phyloP scores from a whole-genome alignment of 2,329 filamentous ascomycete species.

The Neophaeococcomyces aloes region DNA sequence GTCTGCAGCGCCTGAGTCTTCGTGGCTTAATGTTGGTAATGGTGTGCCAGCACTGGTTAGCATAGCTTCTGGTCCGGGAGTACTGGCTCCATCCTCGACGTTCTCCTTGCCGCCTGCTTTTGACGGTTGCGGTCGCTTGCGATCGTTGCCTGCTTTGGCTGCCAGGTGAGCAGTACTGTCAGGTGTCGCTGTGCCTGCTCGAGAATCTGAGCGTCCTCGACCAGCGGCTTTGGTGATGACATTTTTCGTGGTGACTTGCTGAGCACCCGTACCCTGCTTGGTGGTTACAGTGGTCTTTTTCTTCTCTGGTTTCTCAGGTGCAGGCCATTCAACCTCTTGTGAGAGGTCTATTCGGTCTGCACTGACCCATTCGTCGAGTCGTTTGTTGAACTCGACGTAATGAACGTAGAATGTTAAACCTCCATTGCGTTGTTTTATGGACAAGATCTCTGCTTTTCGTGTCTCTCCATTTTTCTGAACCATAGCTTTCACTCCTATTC shows the following conservation, averaged over 20 bases:
- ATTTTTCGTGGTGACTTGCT: constrained; percentile 48
- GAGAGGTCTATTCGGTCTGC: constrained; percentile 72
- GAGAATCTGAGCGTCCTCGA: constrained; percentile 34
- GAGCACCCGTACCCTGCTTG: constrained; percentile 44
- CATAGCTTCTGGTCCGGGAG: constrained; percentile 19
- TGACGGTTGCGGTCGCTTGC: constrained; percentile 39
- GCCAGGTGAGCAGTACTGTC: constrained; percentile 38
- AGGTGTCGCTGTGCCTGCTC: constrained; percentile 48
- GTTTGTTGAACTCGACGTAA: constrained; percentile 97
- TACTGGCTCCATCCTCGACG: constrained; percentile 34
- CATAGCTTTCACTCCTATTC: constrained; percentile 56
- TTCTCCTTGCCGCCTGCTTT: constrained; percentile 53
- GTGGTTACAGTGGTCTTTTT: constrained; percentile 55
- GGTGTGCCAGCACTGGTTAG: constrained; percentile 31
- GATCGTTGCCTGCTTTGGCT: constrained; percentile 37
- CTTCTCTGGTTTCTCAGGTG: constrained; percentile 80
- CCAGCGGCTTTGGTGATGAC: constrained; percentile 40
- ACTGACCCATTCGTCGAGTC: constrained; percentile 78
- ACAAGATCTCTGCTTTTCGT: constrained; percentile 91
- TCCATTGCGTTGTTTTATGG: constrained; percentile 80
- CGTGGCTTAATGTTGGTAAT: constrained; percentile 20
- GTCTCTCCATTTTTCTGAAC: constrained; percentile 70
- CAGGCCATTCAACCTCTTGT: constrained; percentile 92
- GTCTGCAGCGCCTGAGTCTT: constrained; percentile 25
- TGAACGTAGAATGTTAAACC: constrained; percentile 89